phyloP scores from a whole-genome alignment of 2,329 filamentous ascomycete species.

The Thermomyces lanuginosus region DNA sequence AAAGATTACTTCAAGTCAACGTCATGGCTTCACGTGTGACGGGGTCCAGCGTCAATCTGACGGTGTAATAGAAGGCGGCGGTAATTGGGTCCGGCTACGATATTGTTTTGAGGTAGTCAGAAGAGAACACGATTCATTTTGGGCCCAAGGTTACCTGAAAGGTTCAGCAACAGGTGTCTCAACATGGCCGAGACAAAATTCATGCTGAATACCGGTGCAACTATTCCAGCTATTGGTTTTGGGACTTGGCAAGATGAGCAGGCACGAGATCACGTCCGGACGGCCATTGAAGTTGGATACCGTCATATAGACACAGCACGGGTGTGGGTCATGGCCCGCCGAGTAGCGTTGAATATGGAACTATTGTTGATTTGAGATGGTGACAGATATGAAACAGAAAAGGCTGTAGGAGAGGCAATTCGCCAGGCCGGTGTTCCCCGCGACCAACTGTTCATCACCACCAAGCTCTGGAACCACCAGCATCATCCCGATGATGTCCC shows the following conservation, averaged over 20 bases:
- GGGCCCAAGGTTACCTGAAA: no score
- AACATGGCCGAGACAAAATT: conserved; percentile 19
- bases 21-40: no score
- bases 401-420: conserved; percentile 48
- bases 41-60: no score
- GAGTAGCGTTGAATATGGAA: conserved; percentile 3
- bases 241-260: conserved; percentile 40
- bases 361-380: background rate
- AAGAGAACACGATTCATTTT: no score
- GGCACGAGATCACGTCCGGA: conserved; percentile 31
- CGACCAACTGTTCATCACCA: conserved; percentile 48
- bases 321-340: conserved; percentile 16
- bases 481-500: conserved; percentile 47
- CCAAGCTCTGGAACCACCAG: conserved; percentile 51
- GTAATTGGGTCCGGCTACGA: no score
- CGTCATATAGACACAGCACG: conserved; percentile 38
- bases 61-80: no score
- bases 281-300: conserved; percentile 36
- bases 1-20: no score
- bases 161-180: no score
- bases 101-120: no score
- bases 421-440: conserved; percentile 48
- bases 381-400: conserved; percentile 46
- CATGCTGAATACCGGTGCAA: conserved; percentile 32
- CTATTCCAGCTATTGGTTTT: conserved; percentile 35